These are phyloP conservation scores for Crithidia thermophila DNA, from an alignment of 208 protist species.

Conservation along the genomic window DNA sequence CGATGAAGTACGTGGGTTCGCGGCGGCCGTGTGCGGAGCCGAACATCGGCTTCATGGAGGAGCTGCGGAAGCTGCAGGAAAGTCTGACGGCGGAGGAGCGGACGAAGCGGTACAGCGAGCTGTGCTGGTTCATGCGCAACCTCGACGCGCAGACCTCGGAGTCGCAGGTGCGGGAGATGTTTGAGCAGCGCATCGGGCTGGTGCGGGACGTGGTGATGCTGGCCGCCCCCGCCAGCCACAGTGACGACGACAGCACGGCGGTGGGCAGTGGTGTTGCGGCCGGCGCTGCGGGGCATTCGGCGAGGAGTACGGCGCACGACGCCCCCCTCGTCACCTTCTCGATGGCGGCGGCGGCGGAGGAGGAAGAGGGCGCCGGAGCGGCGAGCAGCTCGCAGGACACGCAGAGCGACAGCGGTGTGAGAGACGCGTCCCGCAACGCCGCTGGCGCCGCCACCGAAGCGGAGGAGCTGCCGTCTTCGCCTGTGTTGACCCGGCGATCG, in stretches of 20 bases:
- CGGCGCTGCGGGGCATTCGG: neutral
- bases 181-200: constrained; percentile 67
- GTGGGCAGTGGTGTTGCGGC: no score
- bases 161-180: constrained; percentile 56
- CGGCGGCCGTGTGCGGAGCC: constrained; percentile 68
- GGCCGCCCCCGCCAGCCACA: neutral
- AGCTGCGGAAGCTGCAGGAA: constrained; percentile 71
- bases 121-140: constrained; percentile 64
- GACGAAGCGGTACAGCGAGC: constrained; percentile 44
- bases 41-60: constrained; percentile 85
- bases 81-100: constrained; percentile 54
- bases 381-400: neutral
- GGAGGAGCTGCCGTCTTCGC: no score
- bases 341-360: neutral
- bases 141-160: constrained; percentile 32
- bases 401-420: no score
- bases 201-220: constrained; percentile 76
- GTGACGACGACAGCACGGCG: neutral
- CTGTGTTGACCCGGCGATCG: constrained; percentile 10
- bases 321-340: neutral
- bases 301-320: neutral
- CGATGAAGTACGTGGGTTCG: constrained; percentile 70
- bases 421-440: no score
- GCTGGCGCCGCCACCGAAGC: neutral
- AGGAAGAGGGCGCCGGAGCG: neutral